Base-by-base conservation (phyloP, 2,329 filamentous ascomycete species). In the Arthrocladium fulminans region DNA sequence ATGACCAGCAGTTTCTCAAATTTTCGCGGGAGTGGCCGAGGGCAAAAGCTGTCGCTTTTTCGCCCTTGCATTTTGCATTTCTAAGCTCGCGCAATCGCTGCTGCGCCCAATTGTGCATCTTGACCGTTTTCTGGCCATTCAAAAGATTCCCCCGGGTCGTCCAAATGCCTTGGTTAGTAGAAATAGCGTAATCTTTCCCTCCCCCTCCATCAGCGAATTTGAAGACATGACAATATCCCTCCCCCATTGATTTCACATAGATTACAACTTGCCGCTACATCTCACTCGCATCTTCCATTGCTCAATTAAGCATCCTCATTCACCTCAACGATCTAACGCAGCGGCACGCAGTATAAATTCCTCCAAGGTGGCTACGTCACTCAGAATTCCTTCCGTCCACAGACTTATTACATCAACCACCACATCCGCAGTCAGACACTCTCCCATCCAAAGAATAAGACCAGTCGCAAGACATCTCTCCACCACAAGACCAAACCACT, bases 401-500 rank as follows among this genome's bases (percentile, higher is more conserved):
- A 51, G 51, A 27, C 50, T 45, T 48, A 51, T 44, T 49, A 51
- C 52, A 43, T 52, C 43, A 32, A 43, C 42, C 40, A 48, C 45
- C n/a, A 25, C 38, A 37, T 9, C 45, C 25, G 17, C 45, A 6
- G 5, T 48, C 13, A 43, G 20, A 25, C 38, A 51, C 17, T 15
- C 13, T 30, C 17, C 40, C 45, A 30, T 10, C 12, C 19, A 15
- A 6, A 3, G 17, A 37, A 37, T 32, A 24, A 41, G 45, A 30
- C 37, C 12, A 41, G 19, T 32, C 27, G 22, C 47, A 53, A 59
- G 61, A 40, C 38, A 58, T 37, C 67, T 67, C 51, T 59, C 61
- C 35, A 57, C 56, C 25, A 56, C 61, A 37, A 53, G 53, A 35
- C 38, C 58, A 23, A 68, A 67, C 51, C 64, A 65, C 54, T 68